These are phyloP conservation scores for Huntiella savannae DNA, from an alignment of 2,329 filamentous ascomycete species.

Conservation along the genomic window DNA sequence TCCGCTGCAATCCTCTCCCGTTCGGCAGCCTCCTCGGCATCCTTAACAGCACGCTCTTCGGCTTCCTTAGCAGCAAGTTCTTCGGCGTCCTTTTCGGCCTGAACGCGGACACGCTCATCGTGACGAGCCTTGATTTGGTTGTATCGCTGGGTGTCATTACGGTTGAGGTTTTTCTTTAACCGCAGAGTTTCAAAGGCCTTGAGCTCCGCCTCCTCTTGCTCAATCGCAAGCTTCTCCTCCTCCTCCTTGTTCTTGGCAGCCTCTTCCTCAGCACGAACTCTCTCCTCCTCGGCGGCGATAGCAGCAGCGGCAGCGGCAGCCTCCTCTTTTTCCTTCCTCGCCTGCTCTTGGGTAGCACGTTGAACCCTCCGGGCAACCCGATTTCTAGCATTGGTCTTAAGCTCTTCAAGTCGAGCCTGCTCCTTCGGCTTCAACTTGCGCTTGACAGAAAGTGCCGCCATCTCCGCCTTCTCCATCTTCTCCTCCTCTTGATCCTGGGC, in stretches of 20 bases:
- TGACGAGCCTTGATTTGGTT: constrained; percentile 7
- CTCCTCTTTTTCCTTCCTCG: constrained; percentile 17
- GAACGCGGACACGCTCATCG: constrained; percentile 6
- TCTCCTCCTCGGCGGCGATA: constrained; percentile 12
- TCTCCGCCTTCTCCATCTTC: constrained; percentile 5
- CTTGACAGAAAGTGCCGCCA: not conserved
- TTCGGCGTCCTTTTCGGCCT: constrained; percentile 13
- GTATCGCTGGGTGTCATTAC: constrained; percentile 3
- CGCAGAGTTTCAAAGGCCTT: constrained; percentile 1
- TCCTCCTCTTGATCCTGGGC: not conserved
- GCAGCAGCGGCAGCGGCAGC: constrained; percentile 13
- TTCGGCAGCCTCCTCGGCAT: constrained; percentile 11
- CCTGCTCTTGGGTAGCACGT: constrained; percentile 1
- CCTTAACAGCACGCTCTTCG: constrained; percentile 15
- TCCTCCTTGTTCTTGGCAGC: not conserved
- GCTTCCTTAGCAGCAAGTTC: constrained; percentile 18
- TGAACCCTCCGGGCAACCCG: no score
- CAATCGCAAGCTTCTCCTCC: constrained; percentile 4
- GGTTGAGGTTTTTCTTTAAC: not conserved
- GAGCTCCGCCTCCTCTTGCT: constrained; percentile 9
- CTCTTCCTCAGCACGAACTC: constrained; percentile 12
- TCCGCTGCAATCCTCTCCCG: constrained; percentile 4
- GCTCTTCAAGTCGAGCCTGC: constrained; percentile 12
- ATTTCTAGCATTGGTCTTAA: constrained; percentile 15
- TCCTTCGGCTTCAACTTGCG: constrained; percentile 8